A percentile compares a stretch with the other conserved stretches of the same genome.
Evolutionary conservation across 805 yeast species (phyloP).

Genomic region (Lipomyces chichibuensis): DNA sequence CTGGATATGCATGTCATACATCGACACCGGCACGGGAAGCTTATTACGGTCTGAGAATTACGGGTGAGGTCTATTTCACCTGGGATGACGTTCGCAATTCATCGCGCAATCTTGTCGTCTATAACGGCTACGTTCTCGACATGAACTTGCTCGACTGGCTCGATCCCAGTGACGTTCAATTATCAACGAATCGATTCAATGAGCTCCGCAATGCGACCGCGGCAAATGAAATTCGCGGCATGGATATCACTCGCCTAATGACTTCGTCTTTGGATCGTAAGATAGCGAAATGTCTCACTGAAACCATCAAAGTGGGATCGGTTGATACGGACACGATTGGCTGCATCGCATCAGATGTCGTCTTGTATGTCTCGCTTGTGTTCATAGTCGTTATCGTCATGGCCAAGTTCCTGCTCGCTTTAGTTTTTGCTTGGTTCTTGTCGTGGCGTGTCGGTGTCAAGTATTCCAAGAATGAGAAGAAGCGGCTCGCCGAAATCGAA

Average conservation of each 20-base stretch:
- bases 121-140: conserved; percentile 87
- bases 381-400: conserved; percentile 82
- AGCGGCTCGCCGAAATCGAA: conserved; percentile 71
- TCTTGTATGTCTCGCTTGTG: conserved; percentile 75
- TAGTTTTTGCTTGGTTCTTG: conserved; percentile 84
- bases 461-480: conserved; percentile 57
- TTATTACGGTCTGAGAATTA: conserved; percentile 60
- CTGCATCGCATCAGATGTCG: conserved; percentile 87
- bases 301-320: conserved; percentile 84
- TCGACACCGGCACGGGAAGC: conserved; percentile 66
- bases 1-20: conserved; percentile 93
- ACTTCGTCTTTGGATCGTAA: conserved; percentile 67
- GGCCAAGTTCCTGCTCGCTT: conserved; percentile 79
- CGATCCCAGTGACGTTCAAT: conserved; percentile 64
- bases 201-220: conserved; percentile 55
- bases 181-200: conserved; percentile 63
- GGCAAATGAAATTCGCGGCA: conserved; percentile 63
- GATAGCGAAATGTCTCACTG: conserved; percentile 80
- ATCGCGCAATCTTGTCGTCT: conserved; percentile 78
- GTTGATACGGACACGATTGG: conserved; percentile 90
- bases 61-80: conserved; percentile 80
- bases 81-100: conserved; percentile 83
- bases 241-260: conserved; percentile 77
- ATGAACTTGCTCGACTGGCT: conserved; percentile 77
- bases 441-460: conserved; percentile 78